Conservation (phyloP, 2,329 filamentous ascomycete genomes). For the Cryphonectria nitschkei region DNA sequence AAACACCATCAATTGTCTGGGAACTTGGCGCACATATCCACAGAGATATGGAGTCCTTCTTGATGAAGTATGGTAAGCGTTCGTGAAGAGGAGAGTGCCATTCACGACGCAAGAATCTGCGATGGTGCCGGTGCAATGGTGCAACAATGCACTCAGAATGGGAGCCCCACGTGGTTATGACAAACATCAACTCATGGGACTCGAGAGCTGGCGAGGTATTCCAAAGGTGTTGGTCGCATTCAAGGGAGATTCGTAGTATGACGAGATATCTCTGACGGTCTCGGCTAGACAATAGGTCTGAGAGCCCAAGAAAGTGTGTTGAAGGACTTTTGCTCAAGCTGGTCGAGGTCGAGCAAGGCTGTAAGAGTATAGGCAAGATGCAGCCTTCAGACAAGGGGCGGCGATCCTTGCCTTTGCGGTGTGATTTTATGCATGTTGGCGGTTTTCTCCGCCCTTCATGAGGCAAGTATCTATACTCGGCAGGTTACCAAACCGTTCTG, state of each 20-base stretch:
- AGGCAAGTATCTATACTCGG: background rate
- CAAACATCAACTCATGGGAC: background rate
- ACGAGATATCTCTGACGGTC: background rate
- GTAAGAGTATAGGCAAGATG: background rate
- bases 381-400: background rate
- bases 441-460: constrained; percentile 3
- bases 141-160: background rate
- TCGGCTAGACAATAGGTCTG: background rate
- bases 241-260: background rate
- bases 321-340: background rate
- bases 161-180: background rate
- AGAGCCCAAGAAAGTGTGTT: background rate
- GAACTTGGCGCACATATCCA: background rate
- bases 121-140: background rate
- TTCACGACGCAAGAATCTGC: background rate
- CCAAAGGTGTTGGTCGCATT: background rate
- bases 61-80: background rate
- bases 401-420: background rate
- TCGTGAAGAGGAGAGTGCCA: background rate
- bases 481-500: background rate
- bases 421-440: background rate
- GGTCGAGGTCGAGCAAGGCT: background rate
- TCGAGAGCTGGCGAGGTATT: background rate
- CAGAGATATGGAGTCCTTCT: background rate
- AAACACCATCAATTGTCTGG: background rate